Evolutionary conservation across 2,329 filamentous ascomycete species (phyloP), one percentile per base, ranked within the genome.

Genomic region (Daldinia sp.): DNA sequence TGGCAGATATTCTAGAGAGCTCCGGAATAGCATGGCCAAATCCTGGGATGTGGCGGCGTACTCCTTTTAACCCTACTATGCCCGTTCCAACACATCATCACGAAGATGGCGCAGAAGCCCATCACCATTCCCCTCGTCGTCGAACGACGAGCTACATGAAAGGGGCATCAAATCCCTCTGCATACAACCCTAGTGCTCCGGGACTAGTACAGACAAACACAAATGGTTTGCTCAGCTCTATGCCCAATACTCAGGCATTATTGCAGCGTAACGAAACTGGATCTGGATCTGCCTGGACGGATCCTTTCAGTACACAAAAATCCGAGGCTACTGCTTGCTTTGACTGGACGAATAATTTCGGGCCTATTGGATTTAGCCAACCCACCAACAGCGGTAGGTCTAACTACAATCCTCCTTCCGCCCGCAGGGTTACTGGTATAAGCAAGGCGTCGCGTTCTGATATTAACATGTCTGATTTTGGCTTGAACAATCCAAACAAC

Each of bases 1-100:
- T 50, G 6, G 13, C 68, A 92, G 92, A 90, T 39, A 81, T 94
- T 21, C 83, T 96, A 27, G 90, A 95, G 75, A 82, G 80, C 63
- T 88, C 87, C 2, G 85, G 84, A 3, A 93, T 96, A 71, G 91
- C 92, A 2, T 96, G 92, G 91, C 92, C 92, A 6, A 93, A 91
- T 73, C 78, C 85, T 17, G 77, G 80, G 13, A 91, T 93, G 88
- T 92, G 87, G 88, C 81, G 81, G 17, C 82, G 81, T 34, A 75
- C 78, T 15, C 76, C 79, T 11, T 76, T 79, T 62, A 75, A 78
- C 67, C 77, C 73, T 56, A 78, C 75, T 41, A 80, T 76, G 74
- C 76, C 73, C 8, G 75, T 81, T 1, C 78, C 80, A 1, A 73
- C 79, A 0, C 78, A 78, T 32, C 73, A 76, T 3, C 74, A 77